Evolutionary conservation across 306 rosid species (phyloP), one percentile per base, ranked within the genome.

Genomic region (Castanopsis chinensis): DNA sequence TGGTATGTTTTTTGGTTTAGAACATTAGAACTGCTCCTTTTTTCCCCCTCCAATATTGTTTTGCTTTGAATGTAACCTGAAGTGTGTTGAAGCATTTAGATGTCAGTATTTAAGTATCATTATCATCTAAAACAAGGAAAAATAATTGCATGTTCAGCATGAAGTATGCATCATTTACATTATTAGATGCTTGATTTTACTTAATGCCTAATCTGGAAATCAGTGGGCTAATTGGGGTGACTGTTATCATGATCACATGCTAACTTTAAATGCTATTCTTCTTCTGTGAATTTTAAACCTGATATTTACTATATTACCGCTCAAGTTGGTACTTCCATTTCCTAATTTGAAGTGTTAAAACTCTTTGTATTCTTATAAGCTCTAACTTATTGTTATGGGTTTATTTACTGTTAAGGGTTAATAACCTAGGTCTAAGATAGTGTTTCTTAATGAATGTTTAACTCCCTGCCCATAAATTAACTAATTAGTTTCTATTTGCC

Each of bases 1-100:
- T 32, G 82, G 94, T 92, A 82, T 76, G 83, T 51, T 71, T 68
- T 63, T 59, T 70, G 20, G 74, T 25, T 83, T 85, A 72, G 78
- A 54, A 17, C 19, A 53, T 76, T 64, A 71, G 72, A 27, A 20
- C 17, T 74, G 33, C 28, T 77, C 10, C 19, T 35, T 54, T 10
- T 65, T 18, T 5, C 9, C 21, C 18, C 75, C 56, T 67, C 5
- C 68, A 25, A 23, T 25, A 60, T 60, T 60, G 19, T 60, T 12
- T 60, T 60, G 33, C 68, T 27, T 13, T 60, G 5, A 11, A 2
- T 20, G 68, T 14, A 30, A 64, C 43, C n/a, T 64, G 70, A 64
- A 15, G 21, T 30, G 28, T 30, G 41, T 28, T 64, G 70, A 28
- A 15, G 70, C 43, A 64, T 64, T 37, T 12, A 23, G 25, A 23